phyloP scores from a whole-genome alignment of 495 filamentous ascomycete species.

The Tuber borchii region DNA sequence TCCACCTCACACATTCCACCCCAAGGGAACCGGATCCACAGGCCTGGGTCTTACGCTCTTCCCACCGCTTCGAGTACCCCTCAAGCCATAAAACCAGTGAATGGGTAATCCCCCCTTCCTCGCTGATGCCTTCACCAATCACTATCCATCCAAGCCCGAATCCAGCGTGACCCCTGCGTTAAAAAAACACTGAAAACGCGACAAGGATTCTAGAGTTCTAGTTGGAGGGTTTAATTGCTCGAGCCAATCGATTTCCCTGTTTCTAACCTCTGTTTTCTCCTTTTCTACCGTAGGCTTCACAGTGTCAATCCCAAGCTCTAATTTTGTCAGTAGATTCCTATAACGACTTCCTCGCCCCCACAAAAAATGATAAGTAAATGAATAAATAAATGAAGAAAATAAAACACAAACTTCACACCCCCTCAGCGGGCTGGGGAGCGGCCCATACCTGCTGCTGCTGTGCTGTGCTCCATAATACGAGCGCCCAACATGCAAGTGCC shows the following conservation, averaged over 20 bases:
- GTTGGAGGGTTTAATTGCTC: too few species aligned
- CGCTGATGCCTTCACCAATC: background rate
- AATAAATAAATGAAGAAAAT: background rate
- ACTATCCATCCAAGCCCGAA: background rate
- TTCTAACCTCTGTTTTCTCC: too few species aligned
- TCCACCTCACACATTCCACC: background rate
- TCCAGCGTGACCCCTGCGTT: background rate
- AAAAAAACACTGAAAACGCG: too few species aligned
- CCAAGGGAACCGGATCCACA: background rate
- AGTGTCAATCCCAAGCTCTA: background rate
- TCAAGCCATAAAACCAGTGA: conserved; percentile 3
- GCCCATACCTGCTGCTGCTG: background rate
- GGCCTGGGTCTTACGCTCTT: background rate
- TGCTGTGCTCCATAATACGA: background rate
- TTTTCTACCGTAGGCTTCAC: too few species aligned
- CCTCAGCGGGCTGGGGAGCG: background rate
- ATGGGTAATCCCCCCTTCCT: background rate
- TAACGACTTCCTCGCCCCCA: background rate
- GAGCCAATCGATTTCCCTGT: too few species aligned
- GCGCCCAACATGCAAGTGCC: background rate
- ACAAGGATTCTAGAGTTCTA: too few species aligned
- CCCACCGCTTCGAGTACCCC: background rate
- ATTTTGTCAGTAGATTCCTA: background rate
- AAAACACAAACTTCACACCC: background rate
- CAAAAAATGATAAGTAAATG: too few species aligned